Base-by-base conservation (phyloP, 1,139 yeast genomes). In the Pichia terricola region DNA sequence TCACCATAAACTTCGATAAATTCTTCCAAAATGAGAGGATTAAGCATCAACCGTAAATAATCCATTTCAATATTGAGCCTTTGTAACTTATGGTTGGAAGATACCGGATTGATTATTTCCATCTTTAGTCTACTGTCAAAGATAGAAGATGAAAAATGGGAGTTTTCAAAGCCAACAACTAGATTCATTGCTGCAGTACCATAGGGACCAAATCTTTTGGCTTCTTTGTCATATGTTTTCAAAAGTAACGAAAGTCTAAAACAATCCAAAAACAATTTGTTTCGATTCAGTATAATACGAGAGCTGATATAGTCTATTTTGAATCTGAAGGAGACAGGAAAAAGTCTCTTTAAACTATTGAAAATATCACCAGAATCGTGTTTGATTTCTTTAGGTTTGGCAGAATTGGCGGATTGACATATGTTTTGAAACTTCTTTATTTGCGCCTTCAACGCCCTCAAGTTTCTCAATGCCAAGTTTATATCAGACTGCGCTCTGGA, bases 61-160 rank as follows among this genome's bases (percentile, higher is more conserved):
- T 75, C 72, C 1, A 85, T 77, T 48, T 73, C 78, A 2, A 81
- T 58, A 50, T 80, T 83, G 7, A 81, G 61, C 0, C 77, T 66
- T 48, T 72, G 75, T 0, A 58, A 52, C 1, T 50, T 46, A 3
- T 59, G 58, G 2, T 56, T 60, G 1, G 47, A 45, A 39, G 55
- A 45, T 33, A 57, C 47, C 26, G 62, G 69, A 43, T 70, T 68
- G 26, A 64, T 56, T 1, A 76, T 57, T 46, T 68, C 69, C 4
- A 71, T 45, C 0, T 62, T 57, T 30, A 70, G 44, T 45, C 69
- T 67, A 22, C 72, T 51, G 50, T 74, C 78, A 39, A 73, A 46
- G 3, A 74, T 46, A 16, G 56, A 52, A 27, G 55, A 54, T 30
- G 32, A 30, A 30, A 30, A 8, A 30, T 8, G 32, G 7, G 7